Evolutionary conservation across 805 yeast genomes (phyloP), one percentile per base, ranked within the genome.

Genomic region (Metschnikowia koreensis): DNA sequence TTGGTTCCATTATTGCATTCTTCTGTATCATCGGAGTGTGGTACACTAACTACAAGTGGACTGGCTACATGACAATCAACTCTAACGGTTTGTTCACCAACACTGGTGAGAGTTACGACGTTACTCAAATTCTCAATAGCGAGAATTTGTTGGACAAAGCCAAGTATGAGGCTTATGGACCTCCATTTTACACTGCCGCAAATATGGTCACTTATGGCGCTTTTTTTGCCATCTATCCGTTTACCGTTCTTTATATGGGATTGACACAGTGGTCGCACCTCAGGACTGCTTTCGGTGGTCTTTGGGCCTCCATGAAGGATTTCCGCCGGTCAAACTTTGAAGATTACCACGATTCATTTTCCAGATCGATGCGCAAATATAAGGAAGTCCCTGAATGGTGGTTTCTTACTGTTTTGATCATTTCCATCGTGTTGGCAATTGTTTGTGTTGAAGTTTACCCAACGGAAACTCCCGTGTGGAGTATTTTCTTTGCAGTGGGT

Each of bases 321-420:
- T 56, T 57, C 53, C 52, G 44, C 9, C 55, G 54, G 38, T 67
- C 73, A 0, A 59, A 65, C 9, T 67, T 60, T 47, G 70, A 66
- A 15, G 74, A 68, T 0, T 70, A 63, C 50, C 51, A 65, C 41
- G 74, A 70, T 49, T 66, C 73, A 1, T 69, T 64, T 41, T 56
- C 67, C 38, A 61, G 57, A 47, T 65, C 68, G 66, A 70, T 69
- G 74, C 56, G 56, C 38, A 70, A 71, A 48, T 74, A 60, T 57
- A 69, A 64, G 48, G 70, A 67, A 57, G 69, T 69, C 10, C 78
- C 79, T 41, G 77, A 73, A 50, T 74, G 79, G 79, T 74, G 79
- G 76, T 74, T 60, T 50, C 52, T 51, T 7, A 43, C 68, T 40
- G 58, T 68, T 4, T 67, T 71, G 53, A 54, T 71, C 11, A 50